These are phyloP conservation scores for Mucuna pruriens DNA, from an alignment of 306 rosid species.

Conservation along the genomic window DNA sequence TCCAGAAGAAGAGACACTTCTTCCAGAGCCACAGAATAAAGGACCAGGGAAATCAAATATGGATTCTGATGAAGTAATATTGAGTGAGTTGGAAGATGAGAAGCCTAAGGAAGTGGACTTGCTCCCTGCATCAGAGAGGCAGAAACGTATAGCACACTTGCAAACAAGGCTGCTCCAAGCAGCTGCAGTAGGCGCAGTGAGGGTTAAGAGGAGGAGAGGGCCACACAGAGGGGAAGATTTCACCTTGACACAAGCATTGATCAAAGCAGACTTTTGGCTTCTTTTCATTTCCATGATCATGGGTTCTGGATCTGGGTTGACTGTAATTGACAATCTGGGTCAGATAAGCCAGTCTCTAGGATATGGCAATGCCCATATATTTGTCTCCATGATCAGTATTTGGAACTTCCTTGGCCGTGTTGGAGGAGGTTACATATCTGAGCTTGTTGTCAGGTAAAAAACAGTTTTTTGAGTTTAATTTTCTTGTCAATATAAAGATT, in stretches of 20 bases:
- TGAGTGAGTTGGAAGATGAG: slow-evolving; percentile 66
- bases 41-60: slow-evolving; percentile 51
- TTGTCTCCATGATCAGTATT: slow-evolving; percentile 88
- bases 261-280: slow-evolving; percentile 95
- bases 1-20: slow-evolving; percentile 71
- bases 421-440: slow-evolving; percentile 92
- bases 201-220: slow-evolving; percentile 83
- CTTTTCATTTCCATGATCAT: slow-evolving; percentile 77
- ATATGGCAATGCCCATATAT: slow-evolving; percentile 68
- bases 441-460: slow-evolving; percentile 77
- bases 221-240: slow-evolving; percentile 92
- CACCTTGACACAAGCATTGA: slow-evolving; percentile 86
- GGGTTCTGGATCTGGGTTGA: slow-evolving; percentile 94
- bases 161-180: slow-evolving; percentile 57
- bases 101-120: slow-evolving; percentile 57
- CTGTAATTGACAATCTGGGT: slow-evolving; percentile 89
- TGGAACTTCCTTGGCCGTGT: slow-evolving; percentile 99
- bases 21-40: slow-evolving; percentile 47
- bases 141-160: slow-evolving; percentile 53
- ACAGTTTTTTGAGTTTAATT: too few relatives aligned
- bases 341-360: slow-evolving; percentile 86
- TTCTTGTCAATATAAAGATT: too few relatives aligned
- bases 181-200: slow-evolving; percentile 85
- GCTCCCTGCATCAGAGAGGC: slow-evolving; percentile 56
- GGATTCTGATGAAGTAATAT: slow-evolving; percentile 57